Base-by-base conservation (phyloP, 2,329 filamentous ascomycete genomes). In the Stagonosporopsis rhizophila region DNA sequence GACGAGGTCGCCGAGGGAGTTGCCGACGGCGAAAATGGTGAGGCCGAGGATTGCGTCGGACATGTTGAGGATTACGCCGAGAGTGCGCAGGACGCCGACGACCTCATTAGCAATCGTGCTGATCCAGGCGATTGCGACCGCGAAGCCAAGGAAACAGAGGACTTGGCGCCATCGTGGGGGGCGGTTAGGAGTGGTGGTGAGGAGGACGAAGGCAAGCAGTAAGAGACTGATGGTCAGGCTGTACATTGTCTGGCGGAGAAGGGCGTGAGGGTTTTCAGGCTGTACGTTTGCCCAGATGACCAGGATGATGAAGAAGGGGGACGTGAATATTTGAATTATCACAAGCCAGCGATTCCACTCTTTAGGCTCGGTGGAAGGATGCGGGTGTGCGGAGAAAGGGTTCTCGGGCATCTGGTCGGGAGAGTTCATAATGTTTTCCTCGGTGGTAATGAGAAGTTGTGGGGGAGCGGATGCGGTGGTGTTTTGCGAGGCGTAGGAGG, bases 11-110 rank as follows among this genome's bases (percentile, higher is more conserved):
- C 95, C 94, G 8, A 98, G 83, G 8, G 91, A 96, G 77, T 99
- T 99, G 25, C 95, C 95, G 30, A 97, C 92, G 2, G 95, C 95
- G 74, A 99, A 99, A 51, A 99, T 89, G 15, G 95, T 99, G 47
- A 99, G 84, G 1, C 95, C 95, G 11, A 99, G 84, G 60, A 99
- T 91, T 4, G 95, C 95, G 76, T 99, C 95, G 15, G 90, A 95
- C 72, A 99, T 99, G 69, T 90, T 89, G 52, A 96, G 80, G 46
- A 99, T 91, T 27, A 98, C 90, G 8, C 95, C 95, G 44, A 98
- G 81, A 0, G 95, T 90, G 78, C 99, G 98, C 61, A 99, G 83
- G 6, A 97, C 90, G 28, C 92, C 93, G 5, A 99, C 95, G 5
- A 99, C 95, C 79, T 99, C 94, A 32, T 92, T 91, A 2, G 95